These are phyloP conservation scores for Collybia sordida DNA, from an alignment of 768 basidiomycete species.

Conservation along the genomic window DNA sequence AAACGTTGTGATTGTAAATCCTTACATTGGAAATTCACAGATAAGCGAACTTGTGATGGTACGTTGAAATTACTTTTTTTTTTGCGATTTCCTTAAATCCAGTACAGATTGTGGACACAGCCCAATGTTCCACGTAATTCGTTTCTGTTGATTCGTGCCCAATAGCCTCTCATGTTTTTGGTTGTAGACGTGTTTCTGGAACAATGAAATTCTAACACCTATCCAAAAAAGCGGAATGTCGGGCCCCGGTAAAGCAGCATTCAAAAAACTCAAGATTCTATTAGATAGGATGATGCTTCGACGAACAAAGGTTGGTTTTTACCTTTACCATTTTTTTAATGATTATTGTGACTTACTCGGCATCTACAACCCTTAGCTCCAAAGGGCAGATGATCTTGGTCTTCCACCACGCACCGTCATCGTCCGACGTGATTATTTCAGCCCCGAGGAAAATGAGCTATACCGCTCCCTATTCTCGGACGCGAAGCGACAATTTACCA, in stretches of 20 bases:
- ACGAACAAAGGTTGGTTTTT: constrained; percentile 66
- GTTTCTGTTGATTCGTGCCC: constrained; percentile 10
- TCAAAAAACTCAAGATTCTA: constrained; percentile 89
- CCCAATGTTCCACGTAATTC: constrained; percentile 76
- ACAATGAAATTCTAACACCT: constrained; percentile 92
- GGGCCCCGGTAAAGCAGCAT: constrained; percentile 78
- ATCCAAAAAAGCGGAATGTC: constrained; percentile 89
- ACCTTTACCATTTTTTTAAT: not conserved
- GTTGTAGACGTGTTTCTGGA: constrained; percentile 89
- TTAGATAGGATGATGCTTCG: constrained; percentile 96
- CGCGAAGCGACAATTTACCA: constrained; percentile 88
- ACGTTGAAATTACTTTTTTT: constrained; percentile 15
- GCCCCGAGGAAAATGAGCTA: constrained; percentile 94
- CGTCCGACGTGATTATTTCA: constrained; percentile 89
- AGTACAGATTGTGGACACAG: constrained; percentile 74
- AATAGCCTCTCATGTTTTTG: constrained; percentile 6
- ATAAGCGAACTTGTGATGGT: constrained; percentile 86
- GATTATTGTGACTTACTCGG: not conserved
- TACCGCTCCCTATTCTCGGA: constrained; percentile 91
- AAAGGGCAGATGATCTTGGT: constrained; percentile 95
- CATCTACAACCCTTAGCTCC: constrained; percentile 49
- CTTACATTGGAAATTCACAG: constrained; percentile 89
- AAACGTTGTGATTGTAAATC: constrained; percentile 94
- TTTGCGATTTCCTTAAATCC: constrained; percentile 1
- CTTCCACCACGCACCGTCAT: constrained; percentile 90